These are phyloP conservation scores for Phytopythium kandeliae DNA, from an alignment of 352 stramenopile genomes.

Conservation along the genomic window DNA sequence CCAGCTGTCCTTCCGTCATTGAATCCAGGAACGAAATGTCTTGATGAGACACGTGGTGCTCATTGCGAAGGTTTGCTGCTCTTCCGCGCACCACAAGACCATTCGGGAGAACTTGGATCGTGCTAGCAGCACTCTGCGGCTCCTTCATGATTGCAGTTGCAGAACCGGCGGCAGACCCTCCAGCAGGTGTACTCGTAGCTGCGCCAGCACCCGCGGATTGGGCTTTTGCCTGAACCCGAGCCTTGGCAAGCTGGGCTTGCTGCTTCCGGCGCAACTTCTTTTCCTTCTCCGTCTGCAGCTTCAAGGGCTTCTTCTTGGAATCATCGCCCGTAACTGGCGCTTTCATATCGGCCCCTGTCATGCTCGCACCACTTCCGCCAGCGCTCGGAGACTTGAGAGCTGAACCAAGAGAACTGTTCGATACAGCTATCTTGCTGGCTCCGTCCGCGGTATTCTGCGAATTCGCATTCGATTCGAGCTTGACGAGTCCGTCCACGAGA, in stretches of 20 bases:
- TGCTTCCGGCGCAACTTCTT: slow-evolving; percentile 83
- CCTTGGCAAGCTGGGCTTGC: slow-evolving; percentile 75
- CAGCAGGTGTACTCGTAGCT: background rate
- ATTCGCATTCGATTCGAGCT: slow-evolving; percentile 1
- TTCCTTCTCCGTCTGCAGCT: slow-evolving; percentile 81
- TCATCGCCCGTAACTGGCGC: slow-evolving; percentile 10
- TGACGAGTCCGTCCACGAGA: slow-evolving; percentile 1
- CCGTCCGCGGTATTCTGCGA: background rate
- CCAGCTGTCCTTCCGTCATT: slow-evolving; percentile 79
- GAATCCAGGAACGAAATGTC: slow-evolving; percentile 87
- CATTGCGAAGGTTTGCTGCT: slow-evolving; percentile 46
- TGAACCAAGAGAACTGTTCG: slow-evolving; percentile 7
- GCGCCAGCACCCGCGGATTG: slow-evolving; percentile 16
- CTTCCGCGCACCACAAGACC: slow-evolving; percentile 69
- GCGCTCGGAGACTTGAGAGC: slow-evolving; percentile 11
- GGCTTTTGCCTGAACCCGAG: slow-evolving; percentile 65
- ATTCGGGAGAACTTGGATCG: slow-evolving; percentile 32
- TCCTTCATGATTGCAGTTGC: slow-evolving; percentile 1
- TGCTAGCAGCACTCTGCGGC: background rate
- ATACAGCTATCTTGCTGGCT: slow-evolving; percentile 2
- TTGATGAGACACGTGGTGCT: slow-evolving; percentile 66
- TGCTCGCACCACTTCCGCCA: background rate
- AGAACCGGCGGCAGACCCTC: background rate
- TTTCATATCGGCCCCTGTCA: background rate
- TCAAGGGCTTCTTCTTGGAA: slow-evolving; percentile 72